Conservation (phyloP, 768 basidiomycete species). For the Pholiota microspora region DNA sequence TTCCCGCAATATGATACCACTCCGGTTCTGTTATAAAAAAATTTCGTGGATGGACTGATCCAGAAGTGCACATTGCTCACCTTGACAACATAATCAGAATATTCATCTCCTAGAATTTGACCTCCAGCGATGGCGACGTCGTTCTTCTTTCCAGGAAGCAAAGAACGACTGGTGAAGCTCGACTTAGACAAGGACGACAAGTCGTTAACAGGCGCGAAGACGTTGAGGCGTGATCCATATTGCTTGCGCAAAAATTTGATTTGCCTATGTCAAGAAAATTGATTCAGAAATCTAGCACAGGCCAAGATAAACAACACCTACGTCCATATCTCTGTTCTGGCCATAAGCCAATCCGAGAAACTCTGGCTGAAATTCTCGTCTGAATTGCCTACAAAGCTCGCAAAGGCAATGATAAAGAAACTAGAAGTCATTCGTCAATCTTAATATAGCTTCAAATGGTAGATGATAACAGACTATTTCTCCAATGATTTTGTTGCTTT, state of each 20-base stretch:
- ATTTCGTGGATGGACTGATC: background rate
- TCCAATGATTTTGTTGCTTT: slow-evolving; percentile 78
- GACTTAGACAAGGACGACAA: slow-evolving; percentile 78
- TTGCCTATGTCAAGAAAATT: slow-evolving; percentile 46
- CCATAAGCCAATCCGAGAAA: slow-evolving; percentile 88
- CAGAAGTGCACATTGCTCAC: slow-evolving; percentile 33
- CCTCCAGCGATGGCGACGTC: slow-evolving; percentile 77
- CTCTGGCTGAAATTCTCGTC: slow-evolving; percentile 53
- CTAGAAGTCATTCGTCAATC: slow-evolving; percentile 30
- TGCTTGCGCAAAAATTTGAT: slow-evolving; percentile 82
- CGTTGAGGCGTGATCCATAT: slow-evolving; percentile 74
- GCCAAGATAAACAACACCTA: slow-evolving; percentile 34
- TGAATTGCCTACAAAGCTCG: slow-evolving; percentile 76
- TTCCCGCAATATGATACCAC: slow-evolving; percentile 91
- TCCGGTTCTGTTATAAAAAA: slow-evolving; percentile 61
- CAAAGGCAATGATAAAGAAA: slow-evolving; percentile 94
- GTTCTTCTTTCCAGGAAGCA: slow-evolving; percentile 69
- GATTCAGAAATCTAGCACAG: slow-evolving; percentile 1
- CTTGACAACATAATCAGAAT: slow-evolving; percentile 91
- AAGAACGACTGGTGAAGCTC: slow-evolving; percentile 51
- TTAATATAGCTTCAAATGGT: background rate
- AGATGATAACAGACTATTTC: slow-evolving; percentile 61
- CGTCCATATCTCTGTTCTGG: slow-evolving; percentile 93
- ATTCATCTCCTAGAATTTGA: slow-evolving; percentile 91
- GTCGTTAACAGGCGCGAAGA: slow-evolving; percentile 92